Evolutionary conservation across 345 rosid genomes (phyloP).

Genomic region (Eucalyptus decipiens): DNA sequence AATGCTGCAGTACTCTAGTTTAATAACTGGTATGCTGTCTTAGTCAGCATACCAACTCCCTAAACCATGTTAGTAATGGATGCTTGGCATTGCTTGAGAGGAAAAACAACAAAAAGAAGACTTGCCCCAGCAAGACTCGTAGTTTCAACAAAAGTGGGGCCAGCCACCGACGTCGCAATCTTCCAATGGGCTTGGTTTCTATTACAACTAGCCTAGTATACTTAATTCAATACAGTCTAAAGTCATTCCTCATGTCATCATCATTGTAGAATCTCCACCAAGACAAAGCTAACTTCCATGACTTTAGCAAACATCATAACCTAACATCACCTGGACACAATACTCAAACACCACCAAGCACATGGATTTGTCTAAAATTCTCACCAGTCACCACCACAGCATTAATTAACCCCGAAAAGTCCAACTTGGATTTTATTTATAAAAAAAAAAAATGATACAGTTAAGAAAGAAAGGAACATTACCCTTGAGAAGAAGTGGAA

Average conservation of each 20-base stretch:
- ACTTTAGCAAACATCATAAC: background rate
- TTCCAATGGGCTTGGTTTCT: background rate
- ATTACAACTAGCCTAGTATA: background rate
- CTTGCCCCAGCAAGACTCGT: background rate
- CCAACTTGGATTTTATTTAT: background rate
- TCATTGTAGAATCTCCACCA: background rate
- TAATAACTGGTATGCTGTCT: background rate
- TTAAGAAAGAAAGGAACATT: background rate
- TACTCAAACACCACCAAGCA: background rate
- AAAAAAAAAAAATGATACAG: background rate
- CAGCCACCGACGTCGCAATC: background rate
- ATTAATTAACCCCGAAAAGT: background rate
- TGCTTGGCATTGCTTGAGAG: background rate
- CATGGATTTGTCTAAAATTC: background rate
- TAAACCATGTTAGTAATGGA: background rate
- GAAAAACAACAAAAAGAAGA: background rate
- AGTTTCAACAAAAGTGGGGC: background rate
- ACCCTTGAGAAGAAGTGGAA: slow-evolving; percentile 1
- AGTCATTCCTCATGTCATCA: background rate
- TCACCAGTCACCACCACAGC: background rate
- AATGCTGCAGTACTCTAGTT: background rate
- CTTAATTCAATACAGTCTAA: background rate
- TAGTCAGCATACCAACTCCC: background rate
- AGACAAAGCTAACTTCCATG: background rate
- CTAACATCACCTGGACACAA: background rate